Percentiles rank a stretch among this genome's conserved stretches.
These are phyloP conservation scores for Phytophthora pinifolia DNA, from an alignment of 352 stramenopile species.

Conservation along the genomic window DNA sequence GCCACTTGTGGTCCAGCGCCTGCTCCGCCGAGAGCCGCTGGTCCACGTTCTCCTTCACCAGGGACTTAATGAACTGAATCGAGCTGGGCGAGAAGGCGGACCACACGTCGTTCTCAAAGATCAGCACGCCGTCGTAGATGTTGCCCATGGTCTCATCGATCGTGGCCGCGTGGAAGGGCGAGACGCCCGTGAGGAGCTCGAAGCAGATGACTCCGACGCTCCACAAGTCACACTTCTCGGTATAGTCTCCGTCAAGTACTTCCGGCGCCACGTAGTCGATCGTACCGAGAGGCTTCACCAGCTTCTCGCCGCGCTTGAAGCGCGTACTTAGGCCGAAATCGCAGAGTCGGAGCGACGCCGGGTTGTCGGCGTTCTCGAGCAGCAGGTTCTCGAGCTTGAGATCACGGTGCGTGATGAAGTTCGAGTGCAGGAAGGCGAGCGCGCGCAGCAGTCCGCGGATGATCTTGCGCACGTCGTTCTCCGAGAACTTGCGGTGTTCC, in stretches of 20 bases:
- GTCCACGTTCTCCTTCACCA: conserved; percentile 77
- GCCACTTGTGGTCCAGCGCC: conserved; percentile 71
- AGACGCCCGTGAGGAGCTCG: conserved; percentile 66
- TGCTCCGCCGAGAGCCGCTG: conserved; percentile 61
- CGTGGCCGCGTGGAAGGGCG: conserved; percentile 68
- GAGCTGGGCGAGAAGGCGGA: conserved; percentile 57
- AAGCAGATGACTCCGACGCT: conserved; percentile 81
- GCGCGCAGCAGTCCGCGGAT: conserved; percentile 62
- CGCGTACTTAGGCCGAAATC: conserved; percentile 82
- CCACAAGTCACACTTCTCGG: conserved; percentile 81
- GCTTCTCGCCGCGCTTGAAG: conserved; percentile 70
- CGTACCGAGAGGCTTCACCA: conserved; percentile 73
- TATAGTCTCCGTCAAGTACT: conserved; percentile 83
- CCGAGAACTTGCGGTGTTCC: conserved; percentile 57
- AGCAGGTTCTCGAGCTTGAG: conserved; percentile 85
- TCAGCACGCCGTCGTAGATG: conserved; percentile 75
- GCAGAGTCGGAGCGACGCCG: conserved; percentile 74
- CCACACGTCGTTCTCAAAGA: conserved; percentile 73
- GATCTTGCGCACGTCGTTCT: conserved; percentile 67
- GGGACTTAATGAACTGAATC: conserved; percentile 80
- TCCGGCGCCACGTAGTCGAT: conserved; percentile 85
- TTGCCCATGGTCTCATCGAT: conserved; percentile 83
- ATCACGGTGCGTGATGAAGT: conserved; percentile 80
- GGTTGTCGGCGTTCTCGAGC: conserved; percentile 62
- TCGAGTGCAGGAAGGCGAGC: conserved; percentile 76